Evolutionary conservation across 2,329 filamentous ascomycete species (phyloP), one percentile per base, ranked within the genome.

Genomic region (Arachnopeziza araneosa): DNA sequence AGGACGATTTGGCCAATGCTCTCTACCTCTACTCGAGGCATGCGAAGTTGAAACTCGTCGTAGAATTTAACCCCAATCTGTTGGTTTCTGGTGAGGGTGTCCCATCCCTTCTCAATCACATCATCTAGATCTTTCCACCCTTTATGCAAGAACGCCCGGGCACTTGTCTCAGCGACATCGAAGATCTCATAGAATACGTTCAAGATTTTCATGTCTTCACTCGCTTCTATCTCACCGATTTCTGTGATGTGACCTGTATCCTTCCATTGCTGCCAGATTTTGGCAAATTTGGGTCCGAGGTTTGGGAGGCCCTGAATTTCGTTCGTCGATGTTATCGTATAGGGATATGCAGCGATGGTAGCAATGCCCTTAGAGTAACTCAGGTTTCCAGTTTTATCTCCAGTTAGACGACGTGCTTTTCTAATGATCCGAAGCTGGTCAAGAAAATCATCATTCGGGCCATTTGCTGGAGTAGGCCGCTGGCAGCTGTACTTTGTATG

Each of bases 61-160:
- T 96, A 96, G 75, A 87, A 97, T 72, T 98, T 98, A 52, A 97
- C 79, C 0, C 95, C 93, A 58, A 98, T 96, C 72, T 98, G 92
- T 73, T 97, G 93, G 1, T 91, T 89, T 14, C 92, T 85, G 0
- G 81, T 88, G 1, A 98, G 78, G 0, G 74, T 79, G 22, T 78
- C 72, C 93, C 93, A 98, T 12, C 90, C 92, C 68, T 86, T 82
- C 69, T 96, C 89, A 50, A 96, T 79, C 2, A 98, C 78, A 68
- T 98, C 93, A 68, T 97, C 91, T 0, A 96, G 78, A 61, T 95
- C 89, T 61, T 84, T 81, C 90, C 91, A 97, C 26, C 90, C 83
- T 63, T 84, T 85, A 19, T 84, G 81, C 72, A 93, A 95, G 68
- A 96, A 96, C 1, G 93, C 84, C 19, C 87, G 80, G 0, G 93